Percentiles rank a stretch among this genome's conserved stretches.
Conservation (phyloP, 768 basidiomycete genomes). For the Trametes gibbosa region DNA sequence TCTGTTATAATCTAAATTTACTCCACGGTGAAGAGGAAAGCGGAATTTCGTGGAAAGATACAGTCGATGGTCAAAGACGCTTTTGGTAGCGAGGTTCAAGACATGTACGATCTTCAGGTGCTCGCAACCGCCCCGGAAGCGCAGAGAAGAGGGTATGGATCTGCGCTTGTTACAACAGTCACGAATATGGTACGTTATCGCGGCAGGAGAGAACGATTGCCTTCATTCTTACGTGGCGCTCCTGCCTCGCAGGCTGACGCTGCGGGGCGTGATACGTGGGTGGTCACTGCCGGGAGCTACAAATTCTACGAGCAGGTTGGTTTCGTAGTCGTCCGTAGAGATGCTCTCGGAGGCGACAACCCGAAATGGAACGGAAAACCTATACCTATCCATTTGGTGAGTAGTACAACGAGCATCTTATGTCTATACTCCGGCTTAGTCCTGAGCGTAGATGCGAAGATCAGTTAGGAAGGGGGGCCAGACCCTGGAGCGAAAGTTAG, state of each 20-base stretch:
- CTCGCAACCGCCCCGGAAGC: conserved; percentile 6
- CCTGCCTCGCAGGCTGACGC: conserved; percentile 11
- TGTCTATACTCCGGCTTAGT: no score
- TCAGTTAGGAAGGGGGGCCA: no score
- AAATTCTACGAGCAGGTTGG: conserved; percentile 20
- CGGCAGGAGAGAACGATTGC: not conserved
- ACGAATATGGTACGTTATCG: not conserved
- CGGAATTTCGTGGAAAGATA: not conserved
- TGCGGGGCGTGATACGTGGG: conserved; percentile 8
- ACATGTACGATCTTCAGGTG: conserved; percentile 13
- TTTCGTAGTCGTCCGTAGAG: not conserved
- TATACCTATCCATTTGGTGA: not conserved
- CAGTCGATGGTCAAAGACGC: not conserved
- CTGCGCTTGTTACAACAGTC: conserved; percentile 6
- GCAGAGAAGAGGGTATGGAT: conserved; percentile 18
- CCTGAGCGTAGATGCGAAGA: no score
- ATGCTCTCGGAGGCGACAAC: conserved; percentile 11
- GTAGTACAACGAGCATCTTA: not conserved
- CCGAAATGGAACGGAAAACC: conserved; percentile 16
- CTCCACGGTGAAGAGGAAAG: not conserved
- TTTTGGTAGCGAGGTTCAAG: not conserved
- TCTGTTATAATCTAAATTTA: not conserved
- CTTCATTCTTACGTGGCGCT: not conserved
- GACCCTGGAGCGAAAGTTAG: no score
- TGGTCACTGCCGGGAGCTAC: conserved; percentile 12